A percentile compares a stretch with the other conserved stretches of the same genome.
phyloP scores from a whole-genome alignment of 106 monocot species.

The Chionographis japonica region DNA sequence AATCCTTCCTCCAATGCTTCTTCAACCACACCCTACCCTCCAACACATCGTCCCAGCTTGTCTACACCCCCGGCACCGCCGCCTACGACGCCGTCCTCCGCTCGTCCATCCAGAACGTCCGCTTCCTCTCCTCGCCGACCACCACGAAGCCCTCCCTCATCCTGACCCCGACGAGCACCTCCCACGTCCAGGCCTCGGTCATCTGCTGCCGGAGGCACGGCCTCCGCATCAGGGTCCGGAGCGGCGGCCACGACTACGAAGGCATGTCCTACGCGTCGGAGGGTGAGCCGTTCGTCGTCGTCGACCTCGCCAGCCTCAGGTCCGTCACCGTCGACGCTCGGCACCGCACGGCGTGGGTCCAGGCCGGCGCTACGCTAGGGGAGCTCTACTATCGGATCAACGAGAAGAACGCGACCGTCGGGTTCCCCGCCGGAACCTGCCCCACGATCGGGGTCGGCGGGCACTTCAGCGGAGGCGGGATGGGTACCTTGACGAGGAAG shows the following conservation, averaged over 20 bases:
- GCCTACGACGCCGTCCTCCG: slow-evolving; percentile 11
- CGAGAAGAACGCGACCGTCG: background rate
- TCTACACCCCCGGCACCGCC: background rate
- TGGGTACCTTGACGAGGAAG: slow-evolving; percentile 9
- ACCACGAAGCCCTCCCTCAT: slow-evolving; percentile 15
- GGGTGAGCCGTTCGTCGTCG: background rate
- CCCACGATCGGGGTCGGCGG: slow-evolving; percentile 19
- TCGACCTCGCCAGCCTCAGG: slow-evolving; percentile 10
- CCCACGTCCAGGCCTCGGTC: slow-evolving; percentile 24
- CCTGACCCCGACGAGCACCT: slow-evolving; percentile 7
- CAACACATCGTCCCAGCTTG: background rate
- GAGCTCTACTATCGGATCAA: slow-evolving; percentile 15
- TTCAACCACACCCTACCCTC: background rate
- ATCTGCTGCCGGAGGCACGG: slow-evolving; percentile 9
- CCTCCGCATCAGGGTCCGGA: slow-evolving; percentile 11
- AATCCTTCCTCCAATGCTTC: slow-evolving; percentile 10
- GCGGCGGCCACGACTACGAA: slow-evolving; percentile 36
- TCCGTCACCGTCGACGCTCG: slow-evolving; percentile 10
- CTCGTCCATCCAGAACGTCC: slow-evolving; percentile 21
- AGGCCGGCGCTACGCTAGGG: slow-evolving; percentile 18
- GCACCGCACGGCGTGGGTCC: slow-evolving; percentile 8
- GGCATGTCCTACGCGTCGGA: slow-evolving; percentile 15
- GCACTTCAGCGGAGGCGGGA: slow-evolving; percentile 19
- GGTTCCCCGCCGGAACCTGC: slow-evolving; percentile 16
- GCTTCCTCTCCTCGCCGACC: slow-evolving; percentile 9